Conservation (phyloP, 1,284 basidiomycete species). For the Malassezia yamatoensis region DNA sequence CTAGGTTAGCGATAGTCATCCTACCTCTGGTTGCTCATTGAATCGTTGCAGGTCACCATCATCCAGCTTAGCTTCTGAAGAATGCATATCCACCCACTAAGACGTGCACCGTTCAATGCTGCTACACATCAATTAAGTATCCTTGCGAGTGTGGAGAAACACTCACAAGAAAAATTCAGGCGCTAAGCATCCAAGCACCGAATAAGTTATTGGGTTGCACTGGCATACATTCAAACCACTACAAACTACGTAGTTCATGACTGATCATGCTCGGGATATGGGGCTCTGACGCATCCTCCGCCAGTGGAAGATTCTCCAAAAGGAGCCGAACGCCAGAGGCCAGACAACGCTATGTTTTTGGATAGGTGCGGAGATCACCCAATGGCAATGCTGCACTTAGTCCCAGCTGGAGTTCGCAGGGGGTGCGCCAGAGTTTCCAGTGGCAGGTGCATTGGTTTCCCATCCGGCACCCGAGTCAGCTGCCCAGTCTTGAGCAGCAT, state of each 20-base stretch:
- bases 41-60: no score
- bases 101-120: no score
- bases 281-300: constrained; percentile 23
- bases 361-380: background rate
- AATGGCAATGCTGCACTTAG: constrained; percentile 12
- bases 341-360: constrained; percentile 20
- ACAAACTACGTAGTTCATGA: constrained; percentile 1
- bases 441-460: constrained; percentile 63
- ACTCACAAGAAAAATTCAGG: no score
- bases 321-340: constrained; percentile 26
- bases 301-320: constrained; percentile 22
- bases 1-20: background rate
- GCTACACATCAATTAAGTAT: no score
- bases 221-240: constrained; percentile 15
- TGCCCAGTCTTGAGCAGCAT: constrained; percentile 50
- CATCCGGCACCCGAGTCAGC: constrained; percentile 39
- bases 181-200: no score
- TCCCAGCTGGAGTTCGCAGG: constrained; percentile 23
- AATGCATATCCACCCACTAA: no score
- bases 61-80: no score
- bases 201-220: constrained; percentile 12
- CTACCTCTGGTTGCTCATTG: no score
- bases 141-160: no score
- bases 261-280: constrained; percentile 20
- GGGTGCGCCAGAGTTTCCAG: constrained; percentile 14